Evolutionary conservation across 192 early-diverging fungal species (phyloP), one percentile per base, ranked within the genome.

Genomic region (Gaertneriomyces sp.): DNA sequence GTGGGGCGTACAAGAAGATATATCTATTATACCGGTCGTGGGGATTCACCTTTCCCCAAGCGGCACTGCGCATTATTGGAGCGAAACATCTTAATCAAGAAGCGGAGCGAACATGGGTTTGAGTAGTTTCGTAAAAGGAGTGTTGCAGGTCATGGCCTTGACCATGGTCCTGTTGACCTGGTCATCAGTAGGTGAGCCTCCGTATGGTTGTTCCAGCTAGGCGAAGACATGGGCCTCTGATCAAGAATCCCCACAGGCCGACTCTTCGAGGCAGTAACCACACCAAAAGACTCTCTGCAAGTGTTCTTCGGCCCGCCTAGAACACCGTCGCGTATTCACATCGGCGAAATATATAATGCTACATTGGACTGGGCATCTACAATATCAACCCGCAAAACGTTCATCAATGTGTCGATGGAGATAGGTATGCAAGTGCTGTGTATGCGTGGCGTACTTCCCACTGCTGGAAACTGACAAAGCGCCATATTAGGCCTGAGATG

Each of bases 341-440:
- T 62, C 38, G 68, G 68, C 17, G 68, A 69, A 45, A 61, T 69
- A 14, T 69, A 69, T 53, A 69, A 69, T 52, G 60, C 50, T 2
- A 69, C 68, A 2, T 52, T 69, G 4, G 68, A 69, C 16, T 69
- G 52, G 59, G 42, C 17, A n/a, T n/a, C 60, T 8, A 45, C 11
- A 6, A 38, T 69, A 11, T 49, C 59, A 7, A 62, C 60, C 19
- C 68, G 68, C 14, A 69, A 69, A 45, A 69, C 59, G 20, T 69
- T 53, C 53, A 40, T 69, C 3, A 69, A 69, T 41, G 53, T 53
- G 4, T 54, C 68, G 20, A 55, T 61, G 49, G 60, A 62, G 7
- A 20, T 69, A 8, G 59, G 59, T 14, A 33, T 33, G 25, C 25
- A 2, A 33, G 1, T 33, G 0, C 2, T 33, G n/a, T n/a, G 46